Base-by-base conservation (phyloP, 75 land plant species). In the Picea sitchensis region DNA sequence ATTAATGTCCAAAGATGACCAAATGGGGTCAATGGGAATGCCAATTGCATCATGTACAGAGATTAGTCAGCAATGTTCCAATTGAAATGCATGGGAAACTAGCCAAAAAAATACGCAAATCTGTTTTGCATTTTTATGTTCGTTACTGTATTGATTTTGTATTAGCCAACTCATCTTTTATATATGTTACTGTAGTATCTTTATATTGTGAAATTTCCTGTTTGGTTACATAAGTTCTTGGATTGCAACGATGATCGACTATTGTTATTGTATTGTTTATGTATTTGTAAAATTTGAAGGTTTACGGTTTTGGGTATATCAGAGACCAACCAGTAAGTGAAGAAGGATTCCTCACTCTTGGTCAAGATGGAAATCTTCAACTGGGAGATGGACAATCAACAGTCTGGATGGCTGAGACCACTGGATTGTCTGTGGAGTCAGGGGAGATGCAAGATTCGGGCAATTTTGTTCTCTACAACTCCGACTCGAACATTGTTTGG, bases 381-480 rank as follows among this genome's bases (percentile, higher is more conserved):
- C 85, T 88, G 57, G 44, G 23, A 20, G 90, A 88, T 32, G 65
- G 68, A 11, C 51, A 47, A 61, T 20, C 87, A 51, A 83, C 80
- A 1, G 26, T 88, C 41, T 88, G 90, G 90, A 47, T 75, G 41
- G 81, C 87, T 21, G 86, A 88, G 73, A 85, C 90, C 72, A 82
- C 87, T 1, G 76, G 75, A 17, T 32, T 30, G 14, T 78, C 79
- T 23, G 81, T 83, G 1, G 44, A 68, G 54, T 56, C 44, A n/a
- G 90, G 86, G 12, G 69, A 57, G 54, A 85, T 88, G 87, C 79
- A 58, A 12, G 90, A 88, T 26, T 80, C 82, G 17, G 90, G 90
- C 41, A 88, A 88, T 71, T 83, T 88, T 44, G 59, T 85, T 59
- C 84, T 88, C 59, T 80, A 67, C 73, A 60, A 75, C 73, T 2